Percentiles rank a stretch among this genome's conserved stretches.
Conservation (phyloP, 345 rosid species). For the Populus deltoides region DNA sequence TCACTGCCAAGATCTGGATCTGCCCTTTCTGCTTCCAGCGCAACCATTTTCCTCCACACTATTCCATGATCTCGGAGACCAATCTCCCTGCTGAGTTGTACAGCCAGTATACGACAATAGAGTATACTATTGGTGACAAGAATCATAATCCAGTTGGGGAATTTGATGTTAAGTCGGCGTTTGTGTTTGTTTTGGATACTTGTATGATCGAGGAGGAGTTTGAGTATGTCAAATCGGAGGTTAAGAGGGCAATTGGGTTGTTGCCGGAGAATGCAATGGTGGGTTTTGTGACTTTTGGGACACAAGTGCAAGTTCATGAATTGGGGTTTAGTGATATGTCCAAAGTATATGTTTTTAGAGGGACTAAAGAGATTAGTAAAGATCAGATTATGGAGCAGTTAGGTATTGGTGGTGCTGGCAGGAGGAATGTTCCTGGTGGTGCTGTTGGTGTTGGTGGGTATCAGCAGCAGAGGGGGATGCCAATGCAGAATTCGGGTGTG, state of each 20-base stretch:
- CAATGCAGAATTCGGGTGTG: constrained; percentile 48
- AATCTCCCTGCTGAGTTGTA: constrained; percentile 90
- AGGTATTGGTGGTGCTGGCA: constrained; percentile 60
- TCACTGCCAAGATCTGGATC: constrained; percentile 91
- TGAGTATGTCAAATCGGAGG: constrained; percentile 64
- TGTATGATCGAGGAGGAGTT: constrained; percentile 98
- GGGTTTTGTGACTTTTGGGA: constrained; percentile 92
- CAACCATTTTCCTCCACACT: constrained; percentile 76
- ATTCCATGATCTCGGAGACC: constrained; percentile 73
- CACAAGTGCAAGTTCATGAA: constrained; percentile 95
- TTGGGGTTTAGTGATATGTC: constrained; percentile 90
- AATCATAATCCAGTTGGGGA: constrained; percentile 8
- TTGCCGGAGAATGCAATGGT: constrained; percentile 93
- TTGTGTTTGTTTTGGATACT: constrained; percentile 80
- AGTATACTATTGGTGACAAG: constrained; percentile 55
- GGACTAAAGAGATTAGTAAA: constrained; percentile 72
- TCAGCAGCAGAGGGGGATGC: constrained; percentile 53
- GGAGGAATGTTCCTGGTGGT: constrained; percentile 42
- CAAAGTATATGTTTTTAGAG: constrained; percentile 89
- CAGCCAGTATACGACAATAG: constrained; percentile 77
- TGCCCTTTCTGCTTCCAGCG: constrained; percentile 92
- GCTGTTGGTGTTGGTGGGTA: constrained; percentile 17
- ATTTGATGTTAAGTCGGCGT: constrained; percentile 38
- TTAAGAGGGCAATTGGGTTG: constrained; percentile 88
- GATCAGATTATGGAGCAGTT: constrained; percentile 91